A percentile compares a stretch with the other conserved stretches of the same genome.
Evolutionary conservation across 306 rosid species (phyloP).

Genomic region (Acacia confusa): DNA sequence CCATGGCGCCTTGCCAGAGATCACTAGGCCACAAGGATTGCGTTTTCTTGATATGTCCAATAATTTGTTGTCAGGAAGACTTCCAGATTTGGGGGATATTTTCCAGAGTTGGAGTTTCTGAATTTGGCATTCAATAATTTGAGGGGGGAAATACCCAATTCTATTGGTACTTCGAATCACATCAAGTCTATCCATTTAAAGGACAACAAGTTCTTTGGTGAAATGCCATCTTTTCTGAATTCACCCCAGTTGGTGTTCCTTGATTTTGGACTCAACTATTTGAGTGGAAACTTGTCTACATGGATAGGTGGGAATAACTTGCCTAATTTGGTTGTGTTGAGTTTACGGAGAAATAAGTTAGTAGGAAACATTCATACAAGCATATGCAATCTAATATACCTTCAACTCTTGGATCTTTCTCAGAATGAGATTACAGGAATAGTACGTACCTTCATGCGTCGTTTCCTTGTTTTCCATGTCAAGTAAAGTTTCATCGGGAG

Average conservation of each 20-base stretch:
- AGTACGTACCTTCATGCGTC: slow-evolving; percentile 44
- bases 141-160: not conserved
- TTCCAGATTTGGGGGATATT: not conserved
- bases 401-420: slow-evolving; percentile 39
- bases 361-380: slow-evolving; percentile 24
- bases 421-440: slow-evolving; percentile 25
- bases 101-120: not conserved
- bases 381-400: slow-evolving; percentile 25
- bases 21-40: not conserved
- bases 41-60: not conserved
- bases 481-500: not conserved
- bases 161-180: not conserved
- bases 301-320: slow-evolving; percentile 14
- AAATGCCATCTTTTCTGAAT: slow-evolving; percentile 3
- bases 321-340: not conserved
- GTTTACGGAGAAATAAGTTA: not conserved
- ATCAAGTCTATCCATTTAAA: not conserved
- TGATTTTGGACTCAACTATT: slow-evolving; percentile 16
- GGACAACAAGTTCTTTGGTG: slow-evolving; percentile 6
- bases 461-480: slow-evolving; percentile 2
- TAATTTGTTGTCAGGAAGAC: not conserved
- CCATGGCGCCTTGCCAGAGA: slow-evolving; percentile 11
- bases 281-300: not conserved
- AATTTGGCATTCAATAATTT: not conserved
- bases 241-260: not conserved